Conservation (phyloP, 2,329 filamentous ascomycete species). For the Aspergillus sp. region DNA sequence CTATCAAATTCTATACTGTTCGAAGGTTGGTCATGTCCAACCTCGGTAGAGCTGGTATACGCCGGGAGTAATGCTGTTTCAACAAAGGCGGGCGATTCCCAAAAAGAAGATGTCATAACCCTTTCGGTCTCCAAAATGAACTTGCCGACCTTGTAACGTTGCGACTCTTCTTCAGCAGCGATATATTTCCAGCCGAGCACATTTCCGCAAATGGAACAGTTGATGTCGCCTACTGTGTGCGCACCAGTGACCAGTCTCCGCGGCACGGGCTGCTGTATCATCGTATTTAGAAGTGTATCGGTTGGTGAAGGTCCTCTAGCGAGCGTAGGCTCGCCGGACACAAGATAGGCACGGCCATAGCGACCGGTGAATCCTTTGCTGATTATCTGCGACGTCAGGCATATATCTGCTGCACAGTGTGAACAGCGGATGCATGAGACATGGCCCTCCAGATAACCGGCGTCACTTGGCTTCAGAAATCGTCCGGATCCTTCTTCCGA, state of each 20-base stretch:
- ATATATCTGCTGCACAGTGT: slow-evolving; percentile 61
- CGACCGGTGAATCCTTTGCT: slow-evolving; percentile 67
- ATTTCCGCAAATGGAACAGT: slow-evolving; percentile 57
- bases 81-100: slow-evolving; percentile 48
- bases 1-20: slow-evolving; percentile 61
- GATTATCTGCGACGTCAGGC: slow-evolving; percentile 61
- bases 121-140: slow-evolving; percentile 65
- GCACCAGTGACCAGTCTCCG: slow-evolving; percentile 64
- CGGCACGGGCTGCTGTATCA: slow-evolving; percentile 57
- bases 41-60: slow-evolving; percentile 2
- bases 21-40: slow-evolving; percentile 15
- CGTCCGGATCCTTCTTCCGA: slow-evolving; percentile 3
- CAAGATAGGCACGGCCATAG: slow-evolving; percentile 65
- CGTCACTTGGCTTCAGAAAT: slow-evolving; percentile 13
- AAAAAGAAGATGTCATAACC: slow-evolving; percentile 53
- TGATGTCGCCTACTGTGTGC: slow-evolving; percentile 64
- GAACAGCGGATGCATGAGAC: slow-evolving; percentile 61
- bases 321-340: slow-evolving; percentile 48
- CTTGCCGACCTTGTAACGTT: slow-evolving; percentile 68
- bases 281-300: slow-evolving; percentile 59
- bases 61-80: slow-evolving; percentile 5
- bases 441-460: slow-evolving; percentile 49
- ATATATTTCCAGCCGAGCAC: slow-evolving; percentile 68
- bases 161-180: slow-evolving; percentile 61
- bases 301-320: slow-evolving; percentile 32